Evolutionary conservation across 2,329 filamentous ascomycete genomes (phyloP), one percentile per base, ranked within the genome.

Genomic region (Fusarium domesticum): DNA sequence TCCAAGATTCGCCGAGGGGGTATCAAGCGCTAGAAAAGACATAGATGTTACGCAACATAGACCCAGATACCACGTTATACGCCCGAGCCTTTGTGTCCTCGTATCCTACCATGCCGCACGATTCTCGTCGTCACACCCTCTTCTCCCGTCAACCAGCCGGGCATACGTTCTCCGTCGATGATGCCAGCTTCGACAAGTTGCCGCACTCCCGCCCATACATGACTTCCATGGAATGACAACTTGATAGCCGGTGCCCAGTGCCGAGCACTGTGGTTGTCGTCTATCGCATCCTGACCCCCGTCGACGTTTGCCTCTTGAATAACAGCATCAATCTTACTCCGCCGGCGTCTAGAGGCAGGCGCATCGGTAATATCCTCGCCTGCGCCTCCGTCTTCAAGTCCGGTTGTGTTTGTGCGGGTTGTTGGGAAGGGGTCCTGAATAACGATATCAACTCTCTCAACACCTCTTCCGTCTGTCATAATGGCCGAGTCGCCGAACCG

Each of bases 141-240:
- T 59, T 95, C 89, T 2, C 89, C 90, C 1, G 89, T 93, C 84
- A 95, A 85, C 89, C 89, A 95, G 0, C 86, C 86, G 0, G 90
- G 89, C 85, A 95, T 91, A 42, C 74, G 79, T 58, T 83, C 77
- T 2, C 88, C 85, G 61, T 95, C 82, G 18, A 95, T 72, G 39
- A 87, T 75, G 1, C 88, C 89, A 14, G 80, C 70, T 64, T 95
- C 89, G 0, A 92, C 85, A 23, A 95, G 73, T 59, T 85, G 81
- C 37, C 88, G 77, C 18, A 95, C 75, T 0, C 90, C 90, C 0
- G 84, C 84, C 68, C 95, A 92, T 3, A 95, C 83, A 62, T 95
- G 88, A 1, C 76, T 66, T 1, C 90, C 90, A 31, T 84, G 78
- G 50, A 96, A 87, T 0, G 80, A 83, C 8, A 95, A 66, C 16